Evolutionary conservation across 2,329 filamentous ascomycete genomes (phyloP).

Genomic region (Fusarium cicatricum): DNA sequence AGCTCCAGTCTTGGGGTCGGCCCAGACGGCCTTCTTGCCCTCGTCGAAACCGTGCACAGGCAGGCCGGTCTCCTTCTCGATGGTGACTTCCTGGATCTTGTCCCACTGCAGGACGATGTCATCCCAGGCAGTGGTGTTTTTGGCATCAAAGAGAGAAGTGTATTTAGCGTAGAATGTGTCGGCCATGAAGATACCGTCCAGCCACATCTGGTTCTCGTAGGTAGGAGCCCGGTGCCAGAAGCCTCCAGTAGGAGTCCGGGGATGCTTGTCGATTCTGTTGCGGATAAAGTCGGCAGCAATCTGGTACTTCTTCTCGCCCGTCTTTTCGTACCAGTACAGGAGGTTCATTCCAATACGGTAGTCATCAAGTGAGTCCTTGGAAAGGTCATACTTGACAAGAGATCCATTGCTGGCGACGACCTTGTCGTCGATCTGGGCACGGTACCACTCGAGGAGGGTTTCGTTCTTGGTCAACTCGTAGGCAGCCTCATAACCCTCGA

Average conservation of each 20-base stretch:
- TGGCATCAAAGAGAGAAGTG: conserved; percentile 48
- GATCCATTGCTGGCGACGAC: conserved; percentile 53
- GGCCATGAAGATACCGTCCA: conserved; percentile 64
- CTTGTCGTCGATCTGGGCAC: conserved; percentile 55
- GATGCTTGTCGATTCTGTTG: conserved; percentile 56
- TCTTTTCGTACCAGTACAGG: conserved; percentile 58
- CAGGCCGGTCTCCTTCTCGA: conserved; percentile 49
- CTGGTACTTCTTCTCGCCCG: conserved; percentile 57
- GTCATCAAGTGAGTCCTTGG: conserved; percentile 60
- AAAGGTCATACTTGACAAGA: conserved; percentile 55
- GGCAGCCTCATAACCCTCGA: conserved; percentile 30
- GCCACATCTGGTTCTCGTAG: conserved; percentile 65
- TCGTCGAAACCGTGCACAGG: conserved; percentile 65
- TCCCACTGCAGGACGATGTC: conserved; percentile 57
- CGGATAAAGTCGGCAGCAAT: conserved; percentile 56
- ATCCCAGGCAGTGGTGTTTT: conserved; percentile 53
- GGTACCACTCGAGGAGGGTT: conserved; percentile 54
- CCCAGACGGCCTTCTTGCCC: conserved; percentile 58
- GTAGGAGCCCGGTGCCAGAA: conserved; percentile 60
- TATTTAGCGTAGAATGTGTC: conserved; percentile 54
- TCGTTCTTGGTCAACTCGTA: conserved; percentile 54
- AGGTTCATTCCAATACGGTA: conserved; percentile 62
- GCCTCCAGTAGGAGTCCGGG: conserved; percentile 59
- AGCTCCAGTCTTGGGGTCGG: conserved; percentile 57
- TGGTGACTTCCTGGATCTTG: conserved; percentile 54